Percentiles rank a stretch among this genome's conserved stretches.
Conservation (phyloP, 768 basidiomycete species). For the Lactifluus hygrophoroides region DNA sequence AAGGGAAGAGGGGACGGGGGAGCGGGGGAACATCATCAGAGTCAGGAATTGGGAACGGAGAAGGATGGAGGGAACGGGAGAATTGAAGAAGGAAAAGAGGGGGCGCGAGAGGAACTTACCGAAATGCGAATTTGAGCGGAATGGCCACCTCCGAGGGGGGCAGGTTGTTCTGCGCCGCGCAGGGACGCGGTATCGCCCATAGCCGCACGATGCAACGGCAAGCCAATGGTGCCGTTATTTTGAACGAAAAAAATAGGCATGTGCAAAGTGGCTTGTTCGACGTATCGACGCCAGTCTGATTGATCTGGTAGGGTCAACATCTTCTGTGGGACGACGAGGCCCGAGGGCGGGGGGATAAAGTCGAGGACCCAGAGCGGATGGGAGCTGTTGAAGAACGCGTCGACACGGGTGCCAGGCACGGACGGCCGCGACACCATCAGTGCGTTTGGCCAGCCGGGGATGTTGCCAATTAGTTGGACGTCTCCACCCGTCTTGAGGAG, state of each 20-base stretch:
- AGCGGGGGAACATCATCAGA: not conserved
- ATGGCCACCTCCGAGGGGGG: conserved; percentile 12
- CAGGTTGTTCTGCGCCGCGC: not conserved
- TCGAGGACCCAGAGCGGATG: conserved; percentile 11
- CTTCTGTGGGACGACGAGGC: conserved; percentile 6
- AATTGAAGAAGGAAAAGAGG: not conserved
- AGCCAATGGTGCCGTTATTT: conserved; percentile 2
- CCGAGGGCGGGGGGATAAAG: not conserved
- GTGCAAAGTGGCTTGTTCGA: conserved; percentile 11
- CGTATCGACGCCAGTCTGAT: conserved; percentile 17
- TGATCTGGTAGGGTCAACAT: conserved; percentile 14
- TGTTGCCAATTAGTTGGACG: not conserved
- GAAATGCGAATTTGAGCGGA: conserved; percentile 15
- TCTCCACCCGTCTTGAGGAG: conserved; percentile 4
- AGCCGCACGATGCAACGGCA: not conserved
- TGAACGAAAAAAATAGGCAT: conserved; percentile 16
- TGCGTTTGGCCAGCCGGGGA: conserved; percentile 2
- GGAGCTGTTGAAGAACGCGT: not conserved
- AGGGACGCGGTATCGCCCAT: conserved; percentile 3
- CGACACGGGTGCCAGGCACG: not conserved
- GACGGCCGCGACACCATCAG: conserved; percentile 4
- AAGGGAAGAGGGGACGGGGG: no score
- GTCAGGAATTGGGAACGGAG: no score
- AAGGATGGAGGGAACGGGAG: no score
- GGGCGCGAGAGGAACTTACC: not conserved